phyloP scores from a whole-genome alignment of 2,329 filamentous ascomycete genomes.

The Aspergillus oerlinghausenensis region DNA sequence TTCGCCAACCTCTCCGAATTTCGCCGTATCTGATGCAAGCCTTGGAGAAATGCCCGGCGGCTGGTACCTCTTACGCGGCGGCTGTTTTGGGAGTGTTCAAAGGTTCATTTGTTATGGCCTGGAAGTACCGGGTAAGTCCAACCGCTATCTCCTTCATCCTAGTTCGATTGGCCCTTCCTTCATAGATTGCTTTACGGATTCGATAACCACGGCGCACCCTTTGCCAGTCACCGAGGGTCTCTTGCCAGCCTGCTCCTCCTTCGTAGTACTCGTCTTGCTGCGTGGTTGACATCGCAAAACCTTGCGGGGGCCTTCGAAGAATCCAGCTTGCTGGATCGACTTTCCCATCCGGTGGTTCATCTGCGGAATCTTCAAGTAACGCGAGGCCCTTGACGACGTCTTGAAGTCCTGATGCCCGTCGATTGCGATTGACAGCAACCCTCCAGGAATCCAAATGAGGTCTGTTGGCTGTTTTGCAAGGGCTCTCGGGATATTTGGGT shows the following conservation, averaged over 20 bases:
- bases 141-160: conserved; percentile 26
- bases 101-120: conserved; percentile 10
- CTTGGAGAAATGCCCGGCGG: neutral
- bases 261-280: conserved; percentile 38
- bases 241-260: conserved; percentile 37
- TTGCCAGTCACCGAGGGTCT: conserved; percentile 38
- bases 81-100: neutral
- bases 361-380: conserved; percentile 32
- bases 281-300: conserved; percentile 30
- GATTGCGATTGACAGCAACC: conserved; percentile 31
- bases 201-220: conserved; percentile 32
- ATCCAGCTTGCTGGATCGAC: conserved; percentile 41
- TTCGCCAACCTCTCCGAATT: neutral
- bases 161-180: conserved; percentile 34
- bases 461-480: conserved; percentile 16
- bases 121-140: conserved; percentile 18
- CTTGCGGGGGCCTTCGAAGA: conserved; percentile 38
- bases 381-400: conserved; percentile 27
- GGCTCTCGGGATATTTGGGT: conserved; percentile 23
- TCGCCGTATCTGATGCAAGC: neutral
- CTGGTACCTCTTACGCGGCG: neutral
- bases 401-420: conserved; percentile 26
- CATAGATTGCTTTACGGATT: conserved; percentile 30
- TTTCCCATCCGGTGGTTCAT: conserved; percentile 35
- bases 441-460: conserved; percentile 39